phyloP scores from a whole-genome alignment of 2,329 filamentous ascomycete genomes.

The Colletotrichum gloeosporioides region DNA sequence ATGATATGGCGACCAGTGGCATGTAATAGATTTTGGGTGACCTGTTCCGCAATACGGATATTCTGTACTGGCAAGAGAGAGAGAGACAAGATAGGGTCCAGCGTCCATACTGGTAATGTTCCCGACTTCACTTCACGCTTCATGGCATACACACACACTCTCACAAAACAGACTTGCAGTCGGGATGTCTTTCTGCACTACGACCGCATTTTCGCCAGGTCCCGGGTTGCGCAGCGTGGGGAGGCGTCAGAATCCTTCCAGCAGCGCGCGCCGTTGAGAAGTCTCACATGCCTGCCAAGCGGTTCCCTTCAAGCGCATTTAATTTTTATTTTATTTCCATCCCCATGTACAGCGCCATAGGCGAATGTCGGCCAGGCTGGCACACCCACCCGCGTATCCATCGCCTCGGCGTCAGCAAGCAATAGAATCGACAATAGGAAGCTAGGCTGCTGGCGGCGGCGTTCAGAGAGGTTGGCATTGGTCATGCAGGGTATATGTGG shows the following conservation, averaged over 20 bases:
- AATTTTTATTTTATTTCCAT: background rate
- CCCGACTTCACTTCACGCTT: background rate
- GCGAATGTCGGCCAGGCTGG: background rate
- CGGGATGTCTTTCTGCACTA: background rate
- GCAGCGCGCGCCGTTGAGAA: background rate
- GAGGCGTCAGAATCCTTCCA: background rate
- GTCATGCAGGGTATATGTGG: background rate
- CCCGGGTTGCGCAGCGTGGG: background rate
- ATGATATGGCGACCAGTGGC: background rate
- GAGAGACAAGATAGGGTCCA: background rate
- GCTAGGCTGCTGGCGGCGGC: background rate
- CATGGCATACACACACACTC: background rate
- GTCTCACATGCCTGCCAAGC: constrained; percentile 12
- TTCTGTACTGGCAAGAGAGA: background rate
- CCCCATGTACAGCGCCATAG: background rate
- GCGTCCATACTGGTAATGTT: background rate
- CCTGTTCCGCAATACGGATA: background rate
- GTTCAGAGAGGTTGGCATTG: background rate
- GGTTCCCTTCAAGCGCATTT: background rate
- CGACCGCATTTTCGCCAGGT: background rate
- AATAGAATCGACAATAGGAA: background rate
- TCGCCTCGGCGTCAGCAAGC: background rate
- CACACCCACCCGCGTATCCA: background rate
- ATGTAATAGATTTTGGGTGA: background rate
- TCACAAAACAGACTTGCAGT: background rate